A percentile compares a stretch with the other conserved stretches of the same genome.
Evolutionary conservation across 75 land plant genomes (phyloP).

Genomic region (Sequoiadendron giganteum): DNA sequence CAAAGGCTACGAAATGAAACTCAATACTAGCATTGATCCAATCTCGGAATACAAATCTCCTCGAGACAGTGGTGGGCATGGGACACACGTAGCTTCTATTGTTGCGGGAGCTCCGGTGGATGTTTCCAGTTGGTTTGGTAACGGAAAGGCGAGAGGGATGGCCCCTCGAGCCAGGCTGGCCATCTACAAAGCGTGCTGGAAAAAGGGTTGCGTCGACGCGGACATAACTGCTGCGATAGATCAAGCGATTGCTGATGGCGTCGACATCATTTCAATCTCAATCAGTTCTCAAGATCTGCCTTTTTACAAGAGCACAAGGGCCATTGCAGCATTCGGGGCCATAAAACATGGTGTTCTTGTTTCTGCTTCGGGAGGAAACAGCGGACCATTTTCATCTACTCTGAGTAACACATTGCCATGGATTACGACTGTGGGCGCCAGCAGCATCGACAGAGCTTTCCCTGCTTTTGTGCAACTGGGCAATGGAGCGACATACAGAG

Average conservation of each 20-base stretch:
- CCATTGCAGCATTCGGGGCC: constrained; percentile 57
- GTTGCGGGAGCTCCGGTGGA: constrained; percentile 25
- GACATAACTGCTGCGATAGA: constrained; percentile 77
- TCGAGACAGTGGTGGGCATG: constrained; percentile 63
- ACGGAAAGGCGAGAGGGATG: constrained; percentile 68
- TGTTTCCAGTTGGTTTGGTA: constrained; percentile 55
- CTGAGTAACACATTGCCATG: constrained; percentile 71
- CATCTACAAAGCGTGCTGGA: constrained; percentile 82
- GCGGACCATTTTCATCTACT: constrained; percentile 45
- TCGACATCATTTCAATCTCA: constrained; percentile 58
- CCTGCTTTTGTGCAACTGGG: constrained; percentile 67
- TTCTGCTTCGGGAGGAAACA: constrained; percentile 65
- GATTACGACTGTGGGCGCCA: constrained; percentile 73
- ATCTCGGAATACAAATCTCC: constrained; percentile 66
- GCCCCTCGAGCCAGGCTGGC: constrained; percentile 79
- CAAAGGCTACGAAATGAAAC: constrained; percentile 51
- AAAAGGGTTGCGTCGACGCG: constrained; percentile 61
- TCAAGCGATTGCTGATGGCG: constrained; percentile 60
- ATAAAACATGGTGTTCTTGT: constrained; percentile 49
- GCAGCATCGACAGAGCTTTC: constrained; percentile 66
- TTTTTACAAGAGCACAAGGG: constrained; percentile 37
- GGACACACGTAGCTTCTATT: constrained; percentile 47
- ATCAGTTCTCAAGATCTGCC: constrained; percentile 54
- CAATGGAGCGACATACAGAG: constrained; percentile 40
- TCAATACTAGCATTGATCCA: constrained; percentile 27